phyloP scores from a whole-genome alignment of 768 basidiomycete species.

The Pleurotus citrinopileatus region DNA sequence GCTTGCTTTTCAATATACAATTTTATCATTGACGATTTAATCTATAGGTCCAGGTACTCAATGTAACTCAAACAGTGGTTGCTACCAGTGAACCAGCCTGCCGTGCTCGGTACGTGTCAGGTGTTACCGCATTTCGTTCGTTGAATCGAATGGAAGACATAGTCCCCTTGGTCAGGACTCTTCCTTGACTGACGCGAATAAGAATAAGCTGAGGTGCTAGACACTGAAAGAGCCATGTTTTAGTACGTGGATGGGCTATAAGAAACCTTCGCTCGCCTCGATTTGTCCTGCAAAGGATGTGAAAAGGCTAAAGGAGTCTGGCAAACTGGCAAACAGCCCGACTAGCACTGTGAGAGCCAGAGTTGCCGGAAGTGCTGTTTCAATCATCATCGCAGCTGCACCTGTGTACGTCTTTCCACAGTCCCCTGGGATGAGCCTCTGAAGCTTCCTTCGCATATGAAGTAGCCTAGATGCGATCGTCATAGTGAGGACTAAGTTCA shows the following conservation, averaged over 20 bases:
- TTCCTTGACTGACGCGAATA: not conserved
- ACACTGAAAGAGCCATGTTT: not conserved
- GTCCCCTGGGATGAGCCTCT: not conserved
- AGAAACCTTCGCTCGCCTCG: not conserved
- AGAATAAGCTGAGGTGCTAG: not conserved
- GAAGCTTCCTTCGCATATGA: not conserved
- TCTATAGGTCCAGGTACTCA: no score
- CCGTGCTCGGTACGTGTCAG: not conserved
- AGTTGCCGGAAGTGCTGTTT: not conserved
- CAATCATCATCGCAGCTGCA: not conserved
- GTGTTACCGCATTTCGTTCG: not conserved
- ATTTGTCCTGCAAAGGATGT: not conserved
- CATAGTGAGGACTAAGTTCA: not conserved
- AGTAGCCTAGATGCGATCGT: not conserved
- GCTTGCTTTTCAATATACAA: no score
- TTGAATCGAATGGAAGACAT: not conserved
- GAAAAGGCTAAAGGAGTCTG: not conserved
- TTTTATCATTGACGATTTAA: no score
- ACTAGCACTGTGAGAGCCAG: not conserved
- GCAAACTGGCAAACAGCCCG: not conserved
- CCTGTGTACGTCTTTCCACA: not conserved
- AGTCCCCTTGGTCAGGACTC: not conserved
- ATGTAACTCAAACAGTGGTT: no score
- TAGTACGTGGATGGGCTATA: no score
- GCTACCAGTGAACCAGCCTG: no score